These are phyloP conservation scores for Colletotrichum spinosum DNA, from an alignment of 2,329 filamentous ascomycete species.

Conservation along the genomic window DNA sequence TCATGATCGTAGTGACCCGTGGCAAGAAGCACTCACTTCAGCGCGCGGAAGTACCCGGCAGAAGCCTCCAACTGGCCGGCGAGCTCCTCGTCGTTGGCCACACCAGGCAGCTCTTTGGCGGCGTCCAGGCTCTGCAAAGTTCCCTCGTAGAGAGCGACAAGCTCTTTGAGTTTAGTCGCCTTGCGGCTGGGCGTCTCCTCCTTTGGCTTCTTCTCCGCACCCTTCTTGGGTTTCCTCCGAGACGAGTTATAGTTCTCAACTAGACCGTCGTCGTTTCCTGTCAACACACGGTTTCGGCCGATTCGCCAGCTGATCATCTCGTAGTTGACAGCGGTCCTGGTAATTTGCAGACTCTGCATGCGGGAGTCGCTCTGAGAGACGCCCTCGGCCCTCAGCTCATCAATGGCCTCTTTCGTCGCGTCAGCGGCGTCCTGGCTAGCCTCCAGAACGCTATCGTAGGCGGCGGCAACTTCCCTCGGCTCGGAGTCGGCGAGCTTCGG, in stretches of 20 bases:
- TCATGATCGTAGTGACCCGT: slow-evolving; percentile 9
- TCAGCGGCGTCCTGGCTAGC: slow-evolving; percentile 95
- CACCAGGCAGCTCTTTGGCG: slow-evolving; percentile 88
- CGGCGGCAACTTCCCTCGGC: slow-evolving; percentile 79
- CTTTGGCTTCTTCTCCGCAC: slow-evolving; percentile 52
- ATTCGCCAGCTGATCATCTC: slow-evolving; percentile 95
- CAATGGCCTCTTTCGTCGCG: slow-evolving; percentile 91
- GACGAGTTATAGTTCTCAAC: slow-evolving; percentile 60
- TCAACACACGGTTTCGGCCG: slow-evolving; percentile 89
- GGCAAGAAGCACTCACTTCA: slow-evolving; percentile 72
- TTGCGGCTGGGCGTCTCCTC: slow-evolving; percentile 80
- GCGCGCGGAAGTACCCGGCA: slow-evolving; percentile 84
- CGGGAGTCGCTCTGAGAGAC: slow-evolving; percentile 84
- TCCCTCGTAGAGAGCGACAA: slow-evolving; percentile 89
- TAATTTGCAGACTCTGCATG: slow-evolving; percentile 94
- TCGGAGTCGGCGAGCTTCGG: slow-evolving; percentile 55
- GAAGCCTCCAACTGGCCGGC: slow-evolving; percentile 83
- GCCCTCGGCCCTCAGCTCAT: slow-evolving; percentile 87
- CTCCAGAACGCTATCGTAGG: slow-evolving; percentile 91
- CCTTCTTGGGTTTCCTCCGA: slow-evolving; percentile 65
- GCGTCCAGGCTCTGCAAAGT: slow-evolving; percentile 92
- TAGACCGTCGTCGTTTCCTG: slow-evolving; percentile 84
- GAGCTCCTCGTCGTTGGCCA: slow-evolving; percentile 84
- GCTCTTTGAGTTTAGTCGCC: slow-evolving; percentile 84
- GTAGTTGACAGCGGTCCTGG: slow-evolving; percentile 92